phyloP scores from a whole-genome alignment of 768 basidiomycete genomes.

The Royoungia palumana region DNA sequence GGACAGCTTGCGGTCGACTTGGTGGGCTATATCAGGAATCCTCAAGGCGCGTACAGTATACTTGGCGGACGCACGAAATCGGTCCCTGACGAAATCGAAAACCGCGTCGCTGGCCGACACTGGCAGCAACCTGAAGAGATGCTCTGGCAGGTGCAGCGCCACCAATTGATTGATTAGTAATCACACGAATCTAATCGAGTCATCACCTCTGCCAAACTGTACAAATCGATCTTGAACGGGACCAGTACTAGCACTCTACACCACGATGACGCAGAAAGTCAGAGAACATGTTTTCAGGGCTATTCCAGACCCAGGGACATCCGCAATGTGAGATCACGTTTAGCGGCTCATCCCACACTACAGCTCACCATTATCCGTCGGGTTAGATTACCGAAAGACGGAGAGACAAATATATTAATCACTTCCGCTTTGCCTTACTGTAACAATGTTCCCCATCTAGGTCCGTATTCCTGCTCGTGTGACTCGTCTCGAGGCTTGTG shows the following conservation, averaged over 20 bases:
- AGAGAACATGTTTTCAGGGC: slow-evolving; percentile 51
- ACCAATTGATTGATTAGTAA: slow-evolving; percentile 11
- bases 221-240: slow-evolving; percentile 1
- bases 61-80: too few relatives aligned
- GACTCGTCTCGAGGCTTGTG: background rate
- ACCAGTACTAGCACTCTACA: background rate
- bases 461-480: slow-evolving; percentile 39
- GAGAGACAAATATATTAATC: slow-evolving; percentile 84
- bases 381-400: slow-evolving; percentile 70
- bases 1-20: background rate
- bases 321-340: slow-evolving; percentile 40
- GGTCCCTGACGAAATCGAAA: too few relatives aligned
- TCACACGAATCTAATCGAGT: background rate
- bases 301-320: slow-evolving; percentile 50
- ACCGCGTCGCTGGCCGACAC: too few relatives aligned
- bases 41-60: background rate
- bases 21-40: slow-evolving; percentile 7
- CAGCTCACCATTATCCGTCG: background rate
- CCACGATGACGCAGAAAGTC: slow-evolving; percentile 51
- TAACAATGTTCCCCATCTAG: slow-evolving; percentile 96
- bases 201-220: slow-evolving; percentile 8
- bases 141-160: too few relatives aligned
- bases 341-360: background rate
- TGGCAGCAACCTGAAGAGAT: too few relatives aligned
- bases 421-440: slow-evolving; percentile 96